A percentile compares a stretch with the other conserved stretches of the same genome.
Conservation (phyloP, 2,329 filamentous ascomycete species). For the Coniochaeta sp. region DNA sequence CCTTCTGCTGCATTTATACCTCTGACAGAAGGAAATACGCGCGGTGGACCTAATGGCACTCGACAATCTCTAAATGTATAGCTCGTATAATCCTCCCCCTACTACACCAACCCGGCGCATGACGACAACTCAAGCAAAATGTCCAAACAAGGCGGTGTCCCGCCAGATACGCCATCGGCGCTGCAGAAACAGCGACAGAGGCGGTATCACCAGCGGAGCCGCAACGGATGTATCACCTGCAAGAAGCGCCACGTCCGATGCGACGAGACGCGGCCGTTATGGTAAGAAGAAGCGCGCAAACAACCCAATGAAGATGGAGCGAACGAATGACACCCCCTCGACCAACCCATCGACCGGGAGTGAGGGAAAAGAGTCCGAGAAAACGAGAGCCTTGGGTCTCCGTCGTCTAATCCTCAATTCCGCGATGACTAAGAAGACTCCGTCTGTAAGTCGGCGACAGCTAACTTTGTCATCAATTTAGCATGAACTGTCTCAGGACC, state of each 20-base stretch:
- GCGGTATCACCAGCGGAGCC: conserved; percentile 29
- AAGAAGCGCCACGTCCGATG: conserved; percentile 26
- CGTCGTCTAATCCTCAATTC: no score
- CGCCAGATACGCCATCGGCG: conserved; percentile 9
- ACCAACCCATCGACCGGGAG: no score
- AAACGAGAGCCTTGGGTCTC: no score
- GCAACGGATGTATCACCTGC: conserved; percentile 24
- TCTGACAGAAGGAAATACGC: neutral
- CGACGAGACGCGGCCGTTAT: conserved; percentile 37
- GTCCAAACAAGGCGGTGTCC: neutral
- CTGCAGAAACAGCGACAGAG: conserved; percentile 28
- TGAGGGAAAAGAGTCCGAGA: no score
- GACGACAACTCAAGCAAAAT: neutral
- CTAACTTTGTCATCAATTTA: conserved; percentile 11
- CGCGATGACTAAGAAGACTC: neutral
- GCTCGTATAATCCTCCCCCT: neutral
- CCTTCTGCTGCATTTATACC: neutral
- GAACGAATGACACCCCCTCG: no score
- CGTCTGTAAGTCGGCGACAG: neutral
- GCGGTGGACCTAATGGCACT: neutral
- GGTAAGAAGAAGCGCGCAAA: no score
- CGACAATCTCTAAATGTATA: neutral
- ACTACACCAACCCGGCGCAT: no score
- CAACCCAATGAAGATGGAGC: no score
- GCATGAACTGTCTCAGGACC: conserved; percentile 37